Evolutionary conservation across 345 rosid genomes (phyloP), one percentile per base, ranked within the genome.

Genomic region (Orychophragmus violaceus): DNA sequence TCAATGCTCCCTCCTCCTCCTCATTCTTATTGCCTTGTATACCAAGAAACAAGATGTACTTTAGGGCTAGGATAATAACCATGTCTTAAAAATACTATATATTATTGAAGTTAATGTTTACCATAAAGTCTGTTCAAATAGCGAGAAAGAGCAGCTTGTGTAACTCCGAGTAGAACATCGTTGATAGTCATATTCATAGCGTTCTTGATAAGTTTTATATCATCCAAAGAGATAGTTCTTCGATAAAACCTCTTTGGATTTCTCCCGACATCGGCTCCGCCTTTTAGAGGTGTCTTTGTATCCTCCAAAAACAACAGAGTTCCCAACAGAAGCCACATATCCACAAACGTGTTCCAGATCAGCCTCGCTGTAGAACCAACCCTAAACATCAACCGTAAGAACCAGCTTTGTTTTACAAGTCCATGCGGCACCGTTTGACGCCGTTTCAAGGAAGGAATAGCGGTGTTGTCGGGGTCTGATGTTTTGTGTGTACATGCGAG

Each of bases 121-220:
- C 46, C 58, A 30, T 62, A 62, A 14, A 3, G 27, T 39, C 17
- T 23, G 37, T 75, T 69, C 37, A 87, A 64, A 56, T 82, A 87
- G 19, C 64, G 72, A 25, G 91, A 84, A 56, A n/a, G n/a, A n/a
- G n/a, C n/a, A n/a, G n/a, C n/a, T n/a, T n/a, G n/a, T n/a, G n/a
- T n/a, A n/a, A n/a, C 87, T 75, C 25, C 97, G 27, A 85, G 12
- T 4, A 85, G 18, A 33, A 84, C 90, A 68, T 90, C 95, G 18
- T 85, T 87, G 62, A 87, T 49, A 9, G 96, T 89, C 96, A 9
- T 9, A 35, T 75, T 49, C 56, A 39, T 68, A 37, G 66, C 17
- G 23, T 68, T 75, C 61, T 75, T 69, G 8, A 75, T 63, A 18
- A 19, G 23, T 49, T 62, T 89, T 39, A 92, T 82, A 69, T 92